phyloP scores from a whole-genome alignment of 2,329 filamentous ascomycete genomes.

The Tolypocladium ovalisporum region DNA sequence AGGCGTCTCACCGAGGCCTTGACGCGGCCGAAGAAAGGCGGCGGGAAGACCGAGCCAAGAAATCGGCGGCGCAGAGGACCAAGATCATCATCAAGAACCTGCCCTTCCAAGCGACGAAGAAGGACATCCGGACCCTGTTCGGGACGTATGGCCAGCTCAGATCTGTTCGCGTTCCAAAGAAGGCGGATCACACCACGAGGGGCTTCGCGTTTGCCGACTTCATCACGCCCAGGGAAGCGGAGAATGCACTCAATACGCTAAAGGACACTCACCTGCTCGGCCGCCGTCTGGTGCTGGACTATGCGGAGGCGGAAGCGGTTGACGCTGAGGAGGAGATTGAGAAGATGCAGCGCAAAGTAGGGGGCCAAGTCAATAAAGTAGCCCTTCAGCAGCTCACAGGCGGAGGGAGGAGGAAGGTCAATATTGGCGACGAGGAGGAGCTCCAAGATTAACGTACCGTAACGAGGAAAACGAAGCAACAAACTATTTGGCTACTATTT shows the following conservation, averaged over 20 bases:
- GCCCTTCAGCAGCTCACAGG: constrained; percentile 80
- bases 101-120: constrained; percentile 90
- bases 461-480: constrained; percentile 5
- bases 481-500: constrained; percentile 13
- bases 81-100: constrained; percentile 98
- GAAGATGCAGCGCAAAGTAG: constrained; percentile 94
- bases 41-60: constrained; percentile 74
- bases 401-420: constrained; percentile 77
- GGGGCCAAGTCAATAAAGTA: constrained; percentile 81
- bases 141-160: constrained; percentile 85
- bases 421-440: constrained; percentile 60
- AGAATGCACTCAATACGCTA: constrained; percentile 82
- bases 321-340: constrained; percentile 94
- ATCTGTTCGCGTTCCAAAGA: constrained; percentile 88
- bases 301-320: constrained; percentile 75
- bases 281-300: constrained; percentile 80
- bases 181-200: constrained; percentile 78
- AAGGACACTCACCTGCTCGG: constrained; percentile 90
- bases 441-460: constrained; percentile 21
- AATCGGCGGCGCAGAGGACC: constrained; percentile 62
- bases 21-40: constrained; percentile 83
- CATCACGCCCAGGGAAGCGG: constrained; percentile 77
- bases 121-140: constrained; percentile 79
- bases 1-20: constrained; percentile 73
- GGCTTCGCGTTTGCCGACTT: constrained; percentile 98